Evolutionary conservation across 192 early-diverging fungal genomes (phyloP), one percentile per base, ranked within the genome.

Genomic region (Chytriomyces hyalinus): DNA sequence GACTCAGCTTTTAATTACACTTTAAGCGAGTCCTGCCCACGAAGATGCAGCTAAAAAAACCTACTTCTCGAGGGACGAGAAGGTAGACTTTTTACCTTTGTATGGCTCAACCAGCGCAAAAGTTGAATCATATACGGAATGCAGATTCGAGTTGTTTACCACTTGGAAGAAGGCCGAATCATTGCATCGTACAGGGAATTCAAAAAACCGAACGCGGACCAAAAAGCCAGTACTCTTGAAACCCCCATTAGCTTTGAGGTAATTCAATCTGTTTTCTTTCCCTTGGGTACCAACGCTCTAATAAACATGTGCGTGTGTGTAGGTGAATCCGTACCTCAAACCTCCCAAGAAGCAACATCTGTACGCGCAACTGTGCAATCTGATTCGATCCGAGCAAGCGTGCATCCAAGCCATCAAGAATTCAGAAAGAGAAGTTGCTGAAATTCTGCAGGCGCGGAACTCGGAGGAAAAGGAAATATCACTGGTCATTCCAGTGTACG

Each of bases 261-360:
- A n/a, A 70, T 36, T 36, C 1, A 2, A 36, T 36, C 0, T 64
- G 7, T 68, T 68, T 47, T 68, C 17, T 4, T n/a, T 26, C 45
- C 9, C 8, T 65, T 71, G n/a, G 11, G n/a, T 65, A 49, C 15
- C 13, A 76, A 22, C 22, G 15, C n/a, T 81, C 28, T 36, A 20
- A 22, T 77, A 22, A 61, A 22, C 24, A 47, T 50, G 43, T 6
- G 13, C 59, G 13, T 6, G 9, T 11, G 15, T 49, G 20, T 26
- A 20, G 84, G 86, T 88, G 24, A 85, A 87, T 69, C 84, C 84
- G 11, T 84, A 84, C 68, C 50, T 66, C 44, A 90, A 87, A 64
- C 83, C 82, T 28, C 80, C 77, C 6, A 90, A 90, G 76, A 82
- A 82, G 44, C 89, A 90, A 60, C 85, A 90, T 48, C 75, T 90